Evolutionary conservation across 163 green algal genomes (phyloP), one percentile per base, ranked within the genome.

Genomic region (Scenedesmus sp.): DNA sequence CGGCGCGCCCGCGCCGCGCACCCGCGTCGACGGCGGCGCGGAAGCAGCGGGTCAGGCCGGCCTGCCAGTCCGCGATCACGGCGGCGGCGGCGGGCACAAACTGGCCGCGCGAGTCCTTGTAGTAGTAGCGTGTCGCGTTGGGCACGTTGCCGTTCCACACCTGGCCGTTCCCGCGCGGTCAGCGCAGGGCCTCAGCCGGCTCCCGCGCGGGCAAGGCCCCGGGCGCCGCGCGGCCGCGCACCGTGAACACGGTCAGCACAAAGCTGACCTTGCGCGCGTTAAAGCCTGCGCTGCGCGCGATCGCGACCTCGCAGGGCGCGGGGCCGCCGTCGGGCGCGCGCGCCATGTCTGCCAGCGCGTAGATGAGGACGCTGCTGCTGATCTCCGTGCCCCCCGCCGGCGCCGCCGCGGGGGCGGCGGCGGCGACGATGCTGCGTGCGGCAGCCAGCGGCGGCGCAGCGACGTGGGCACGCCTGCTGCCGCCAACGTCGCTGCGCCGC

Each of bases 11-110:
- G 29, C n/a, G 13, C 17, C 29, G 3, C 66, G 11, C 18, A 75
- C 66, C 66, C 63, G 66, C 66, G 39, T 75, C 66, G 20, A 75
- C 6, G 50, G 48, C 50, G 24, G 66, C 66, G 26, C 63, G 62
- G 66, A 75, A 75, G 48, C 66, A 75, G 18, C 28, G 24, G 20
- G 29, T 9, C 28, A 75, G 31, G 18, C 66, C 66, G 4, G 26
- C 14, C 5, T n/a, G 7, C 18, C 28, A 75, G 2, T 50, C 17
- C 5, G 4, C 66, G 17, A 54, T 64, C 9, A 4, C 29, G 22
- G 29, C 20, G n/a, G 56, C 36, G 3, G 48, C 53, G 3, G 50
- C 66, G 18, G 29, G 17, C 45, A 74, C 7, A 28, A 63, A 29
- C 20, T 4, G 2, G 31, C 47, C 14, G 15, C 24, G 29, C 15